Conservation (phyloP, 306 rosid species). For the Fragaria ananassa region DNA sequence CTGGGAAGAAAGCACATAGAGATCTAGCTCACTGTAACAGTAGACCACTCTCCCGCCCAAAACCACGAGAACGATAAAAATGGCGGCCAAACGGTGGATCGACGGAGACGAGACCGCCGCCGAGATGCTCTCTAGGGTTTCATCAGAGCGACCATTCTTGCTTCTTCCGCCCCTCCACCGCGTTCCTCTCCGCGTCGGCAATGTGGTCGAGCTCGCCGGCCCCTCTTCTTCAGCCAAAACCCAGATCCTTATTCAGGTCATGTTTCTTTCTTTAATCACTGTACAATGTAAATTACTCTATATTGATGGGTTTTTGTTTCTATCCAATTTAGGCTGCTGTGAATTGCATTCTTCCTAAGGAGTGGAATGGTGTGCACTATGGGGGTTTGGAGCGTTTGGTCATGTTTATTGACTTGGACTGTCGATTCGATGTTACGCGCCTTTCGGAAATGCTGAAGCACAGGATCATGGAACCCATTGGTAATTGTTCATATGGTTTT, state of each 20-base stretch:
- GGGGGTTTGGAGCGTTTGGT: conserved; percentile 65
- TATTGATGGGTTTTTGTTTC: neutral
- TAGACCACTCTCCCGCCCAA: conserved; percentile 2
- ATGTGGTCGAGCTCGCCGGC: conserved; percentile 78
- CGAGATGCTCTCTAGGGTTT: conserved; percentile 58
- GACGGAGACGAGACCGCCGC: conserved; percentile 58
- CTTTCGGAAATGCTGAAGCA: conserved; percentile 56
- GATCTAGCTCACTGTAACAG: too few relatives aligned
- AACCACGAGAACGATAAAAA: neutral
- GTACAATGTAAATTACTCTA: neutral
- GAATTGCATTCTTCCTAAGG: conserved; percentile 67
- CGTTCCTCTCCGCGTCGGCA: conserved; percentile 75
- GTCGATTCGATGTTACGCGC: conserved; percentile 61
- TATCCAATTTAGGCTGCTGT: conserved; percentile 45
- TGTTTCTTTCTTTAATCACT: neutral
- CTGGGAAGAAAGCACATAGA: too few relatives aligned
- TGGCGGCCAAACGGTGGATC: conserved; percentile 48
- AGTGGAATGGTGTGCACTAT: conserved; percentile 60
- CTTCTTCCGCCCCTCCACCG: conserved; percentile 73
- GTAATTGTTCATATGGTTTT: conserved; percentile 11
- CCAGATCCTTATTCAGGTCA: conserved; percentile 61
- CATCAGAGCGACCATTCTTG: conserved; percentile 46
- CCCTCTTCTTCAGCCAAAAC: conserved; percentile 88
- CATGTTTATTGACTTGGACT: conserved; percentile 76
- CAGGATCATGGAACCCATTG: conserved; percentile 42